Percentiles rank a stretch among this genome's conserved stretches.
These are phyloP conservation scores for Puccinia horiana DNA, from an alignment of 1,284 basidiomycete species.

Conservation along the genomic window DNA sequence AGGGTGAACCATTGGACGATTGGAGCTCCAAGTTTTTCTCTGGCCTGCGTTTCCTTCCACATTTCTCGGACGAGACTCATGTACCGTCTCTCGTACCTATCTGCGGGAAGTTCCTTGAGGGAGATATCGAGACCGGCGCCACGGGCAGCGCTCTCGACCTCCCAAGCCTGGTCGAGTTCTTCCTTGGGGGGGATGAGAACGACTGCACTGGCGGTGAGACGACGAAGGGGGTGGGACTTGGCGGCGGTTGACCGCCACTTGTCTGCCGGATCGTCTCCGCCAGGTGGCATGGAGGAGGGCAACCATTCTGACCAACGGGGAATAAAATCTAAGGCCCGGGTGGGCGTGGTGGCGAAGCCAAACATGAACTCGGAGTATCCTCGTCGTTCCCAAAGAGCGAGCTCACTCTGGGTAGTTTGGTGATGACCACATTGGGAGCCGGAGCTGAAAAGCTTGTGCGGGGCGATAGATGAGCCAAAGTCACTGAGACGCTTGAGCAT, in stretches of 20 bases:
- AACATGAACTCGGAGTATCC: constrained; percentile 53
- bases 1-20: constrained; percentile 54
- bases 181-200: constrained; percentile 53
- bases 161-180: constrained; percentile 51
- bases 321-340: constrained; percentile 53
- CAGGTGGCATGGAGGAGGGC: constrained; percentile 33
- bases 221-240: constrained; percentile 37
- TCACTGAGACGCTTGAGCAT: constrained; percentile 18
- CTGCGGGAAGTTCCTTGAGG: constrained; percentile 50
- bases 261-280: constrained; percentile 42
- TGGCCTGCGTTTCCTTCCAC: constrained; percentile 50
- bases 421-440: neutral
- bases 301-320: constrained; percentile 55
- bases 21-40: constrained; percentile 50
- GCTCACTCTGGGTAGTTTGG: neutral
- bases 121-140: constrained; percentile 52
- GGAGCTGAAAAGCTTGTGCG: neutral
- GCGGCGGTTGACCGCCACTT: constrained; percentile 13
- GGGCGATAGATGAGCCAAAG: neutral
- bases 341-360: constrained; percentile 54
- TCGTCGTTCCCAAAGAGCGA: constrained; percentile 37
- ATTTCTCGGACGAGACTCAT: constrained; percentile 53
- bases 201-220: constrained; percentile 44
- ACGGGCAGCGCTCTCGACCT: constrained; percentile 53
- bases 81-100: constrained; percentile 54